Evolutionary conservation across 75 land plant genomes (phyloP).

Genomic region (Selaginella moellendorffii): DNA sequence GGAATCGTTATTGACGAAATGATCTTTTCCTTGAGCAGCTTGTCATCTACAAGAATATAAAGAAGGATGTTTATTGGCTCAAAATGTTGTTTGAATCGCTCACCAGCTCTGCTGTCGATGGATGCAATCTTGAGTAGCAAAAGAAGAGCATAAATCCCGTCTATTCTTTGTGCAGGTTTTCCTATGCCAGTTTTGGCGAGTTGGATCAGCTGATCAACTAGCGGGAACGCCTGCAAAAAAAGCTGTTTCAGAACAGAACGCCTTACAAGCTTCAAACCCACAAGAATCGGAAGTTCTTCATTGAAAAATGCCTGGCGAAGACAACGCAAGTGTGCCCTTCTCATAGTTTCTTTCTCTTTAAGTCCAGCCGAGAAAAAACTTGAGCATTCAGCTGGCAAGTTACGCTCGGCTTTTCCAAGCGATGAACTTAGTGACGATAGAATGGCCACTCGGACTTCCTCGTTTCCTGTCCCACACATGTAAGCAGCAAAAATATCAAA

Average conservation of each 20-base stretch:
- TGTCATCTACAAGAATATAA: slow-evolving; percentile 42
- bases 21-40: slow-evolving; percentile 61
- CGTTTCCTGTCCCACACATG: slow-evolving; percentile 47
- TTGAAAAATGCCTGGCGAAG: slow-evolving; percentile 48
- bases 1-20: slow-evolving; percentile 57
- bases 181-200: slow-evolving; percentile 73
- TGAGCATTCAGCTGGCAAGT: slow-evolving; percentile 31
- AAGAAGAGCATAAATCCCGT: slow-evolving; percentile 73
- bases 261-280: too few species aligned
- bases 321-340: slow-evolving; percentile 77
- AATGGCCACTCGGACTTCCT: slow-evolving; percentile 74
- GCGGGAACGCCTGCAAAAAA: slow-evolving; percentile 37
- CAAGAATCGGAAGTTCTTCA: slow-evolving; percentile 15
- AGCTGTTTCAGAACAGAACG: background rate
- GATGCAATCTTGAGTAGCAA: slow-evolving; percentile 54
- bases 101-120: slow-evolving; percentile 64
- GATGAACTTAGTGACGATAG: slow-evolving; percentile 57
- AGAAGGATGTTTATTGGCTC: background rate
- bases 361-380: slow-evolving; percentile 63
- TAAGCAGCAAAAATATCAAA: too few species aligned
- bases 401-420: slow-evolving; percentile 40
- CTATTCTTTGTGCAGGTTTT: slow-evolving; percentile 73
- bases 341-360: slow-evolving; percentile 76
- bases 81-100: slow-evolving; percentile 1
- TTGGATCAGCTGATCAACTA: slow-evolving; percentile 55